Percentiles rank a stretch among this genome's conserved stretches.
phyloP scores from a whole-genome alignment of 2,329 filamentous ascomycete species.

The Penicillium crustosum region DNA sequence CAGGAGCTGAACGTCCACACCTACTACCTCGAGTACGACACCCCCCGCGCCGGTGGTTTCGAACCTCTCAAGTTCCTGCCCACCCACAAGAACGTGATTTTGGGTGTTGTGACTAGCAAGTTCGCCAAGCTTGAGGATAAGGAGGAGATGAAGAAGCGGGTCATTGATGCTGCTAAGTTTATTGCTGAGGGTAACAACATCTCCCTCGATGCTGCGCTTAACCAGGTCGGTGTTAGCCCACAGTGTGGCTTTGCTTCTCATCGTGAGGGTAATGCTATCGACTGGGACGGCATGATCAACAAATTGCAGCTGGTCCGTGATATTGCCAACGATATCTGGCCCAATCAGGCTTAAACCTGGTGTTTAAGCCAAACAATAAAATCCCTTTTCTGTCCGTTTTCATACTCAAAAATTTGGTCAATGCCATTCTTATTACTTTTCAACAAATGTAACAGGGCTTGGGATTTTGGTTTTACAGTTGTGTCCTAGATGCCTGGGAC shows the following conservation, averaged over 20 bases:
- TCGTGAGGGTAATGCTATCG: conserved; percentile 68
- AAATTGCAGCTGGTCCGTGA: conserved; percentile 70
- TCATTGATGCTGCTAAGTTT: conserved; percentile 63
- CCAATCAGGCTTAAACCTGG: conserved; percentile 47
- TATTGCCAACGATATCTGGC: conserved; percentile 73
- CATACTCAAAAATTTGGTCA: background rate
- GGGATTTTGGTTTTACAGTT: conserved; percentile 2
- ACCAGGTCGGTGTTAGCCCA: conserved; percentile 66
- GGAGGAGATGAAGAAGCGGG: conserved; percentile 61
- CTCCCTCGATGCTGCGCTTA: conserved; percentile 65
- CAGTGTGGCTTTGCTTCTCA: conserved; percentile 76
- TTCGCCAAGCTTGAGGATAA: conserved; percentile 62
- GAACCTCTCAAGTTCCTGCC: conserved; percentile 64
- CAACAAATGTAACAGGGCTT: conserved; percentile 10
- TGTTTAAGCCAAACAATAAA: background rate
- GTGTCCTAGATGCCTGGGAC: conserved; percentile 6
- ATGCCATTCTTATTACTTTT: conserved; percentile 12
- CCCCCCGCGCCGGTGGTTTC: conserved; percentile 63
- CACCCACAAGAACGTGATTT: conserved; percentile 61
- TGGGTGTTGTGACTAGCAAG: conserved; percentile 66
- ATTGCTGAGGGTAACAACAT: conserved; percentile 67
- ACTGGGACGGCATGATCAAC: conserved; percentile 68
- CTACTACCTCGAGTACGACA: conserved; percentile 71
- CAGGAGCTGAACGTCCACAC: conserved; percentile 63
- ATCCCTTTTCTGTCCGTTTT: background rate